Base-by-base conservation (phyloP, 208 protist species). In the Porcisia deanei region DNA sequence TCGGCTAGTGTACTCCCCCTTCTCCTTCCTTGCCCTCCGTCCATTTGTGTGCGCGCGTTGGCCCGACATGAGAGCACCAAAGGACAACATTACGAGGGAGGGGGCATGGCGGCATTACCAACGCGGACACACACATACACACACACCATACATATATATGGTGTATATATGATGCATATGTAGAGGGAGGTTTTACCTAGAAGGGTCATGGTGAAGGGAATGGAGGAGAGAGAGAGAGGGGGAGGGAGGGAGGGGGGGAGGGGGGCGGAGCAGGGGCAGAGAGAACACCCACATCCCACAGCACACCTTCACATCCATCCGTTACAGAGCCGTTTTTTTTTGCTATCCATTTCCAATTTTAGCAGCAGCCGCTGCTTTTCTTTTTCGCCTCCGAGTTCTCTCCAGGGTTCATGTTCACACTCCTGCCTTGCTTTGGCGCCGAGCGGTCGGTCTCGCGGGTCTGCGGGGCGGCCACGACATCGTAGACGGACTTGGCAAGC, bases 401-500 rank as follows among this genome's bases (percentile, higher is more conserved):
- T 14, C 80, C 71, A 10, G 84, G 82, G 55, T 78, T 79, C 53
- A 79, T 80, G 45, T 74, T 79, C 41, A 75, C 76, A n/a, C 81
- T 71, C 73, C 76, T 30, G 68, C 73, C 54, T 64, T 66, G 70
- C 68, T 85, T 88, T 39, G 67, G 78, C 53, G 53, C 73, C 57
- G 60, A 73, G 54, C 54, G 87, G 47, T 72, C 68, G 25, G 70
- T 45, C 63, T 81, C 77, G 25, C 90, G 83, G 59, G 86, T 79
- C 43, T 81, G 69, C n/a, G 89, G 89, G 2, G 88, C 88, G 12
- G 94, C 90, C 14, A 94, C 90, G 45, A 95, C 87, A 66, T 95
- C 94, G 82, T 96, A 97, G 52, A 98, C 91, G 1, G 92, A 96
- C 82, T 94, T 99, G 39, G 99, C 93, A 61, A 99, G 98, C 82